These are phyloP conservation scores for Lachancea sp. DNA, from an alignment of 805 yeast genomes.

Conservation along the genomic window DNA sequence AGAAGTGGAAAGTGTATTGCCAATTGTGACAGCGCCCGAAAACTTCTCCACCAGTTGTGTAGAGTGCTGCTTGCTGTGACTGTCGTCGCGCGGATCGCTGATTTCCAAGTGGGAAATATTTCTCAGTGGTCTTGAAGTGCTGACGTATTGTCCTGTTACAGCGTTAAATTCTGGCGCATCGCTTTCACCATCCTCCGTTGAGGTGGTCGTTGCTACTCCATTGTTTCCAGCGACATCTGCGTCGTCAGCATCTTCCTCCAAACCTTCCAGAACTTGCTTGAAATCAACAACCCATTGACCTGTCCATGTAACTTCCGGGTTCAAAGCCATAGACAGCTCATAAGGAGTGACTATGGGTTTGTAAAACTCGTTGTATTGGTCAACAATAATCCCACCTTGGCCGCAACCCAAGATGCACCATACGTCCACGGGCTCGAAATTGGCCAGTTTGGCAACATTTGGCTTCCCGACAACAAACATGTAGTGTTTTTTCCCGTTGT, in stretches of 20 bases:
- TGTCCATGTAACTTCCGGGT: constrained; percentile 76
- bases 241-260: constrained; percentile 31
- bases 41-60: constrained; percentile 46
- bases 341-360: constrained; percentile 93
- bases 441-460: constrained; percentile 93
- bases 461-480: constrained; percentile 97
- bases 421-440: constrained; percentile 86
- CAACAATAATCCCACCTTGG: constrained; percentile 84
- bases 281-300: constrained; percentile 91
- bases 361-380: constrained; percentile 70
- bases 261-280: constrained; percentile 41
- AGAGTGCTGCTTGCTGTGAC: constrained; percentile 17
- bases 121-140: constrained; percentile 71
- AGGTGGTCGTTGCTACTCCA: constrained; percentile 4
- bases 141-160: constrained; percentile 72
- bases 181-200: constrained; percentile 27
- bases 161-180: constrained; percentile 83
- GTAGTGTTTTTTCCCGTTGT: constrained; percentile 85
- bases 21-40: constrained; percentile 55
- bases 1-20: constrained; percentile 82
- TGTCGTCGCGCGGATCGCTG: constrained; percentile 37
- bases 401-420: constrained; percentile 97
- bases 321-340: constrained; percentile 76
- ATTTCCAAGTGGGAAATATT: constrained; percentile 58
- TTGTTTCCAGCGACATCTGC: constrained; percentile 5